phyloP scores from a whole-genome alignment of 305 asterid genomes.

The Plantago coronopus region DNA sequence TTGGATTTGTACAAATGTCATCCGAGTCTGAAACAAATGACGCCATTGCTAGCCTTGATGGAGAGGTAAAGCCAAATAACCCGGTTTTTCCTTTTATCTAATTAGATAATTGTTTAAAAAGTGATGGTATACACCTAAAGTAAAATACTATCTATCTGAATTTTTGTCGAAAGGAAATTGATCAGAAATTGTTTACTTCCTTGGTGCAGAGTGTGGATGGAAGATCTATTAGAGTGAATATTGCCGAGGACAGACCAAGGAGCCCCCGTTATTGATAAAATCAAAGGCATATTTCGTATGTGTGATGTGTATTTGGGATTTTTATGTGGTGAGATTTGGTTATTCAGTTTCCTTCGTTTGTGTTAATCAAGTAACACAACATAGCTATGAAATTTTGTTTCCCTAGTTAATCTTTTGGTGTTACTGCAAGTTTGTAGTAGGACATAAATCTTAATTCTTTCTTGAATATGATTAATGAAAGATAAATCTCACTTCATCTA shows the following conservation, averaged over 20 bases:
- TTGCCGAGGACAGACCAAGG: conserved; percentile 68
- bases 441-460: no score
- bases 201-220: conserved; percentile 74
- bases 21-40: conserved; percentile 71
- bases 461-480: no score
- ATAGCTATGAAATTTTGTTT: no score
- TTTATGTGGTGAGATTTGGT: conserved; percentile 4
- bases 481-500: no score
- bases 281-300: background rate
- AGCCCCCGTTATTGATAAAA: conserved; percentile 37
- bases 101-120: no score
- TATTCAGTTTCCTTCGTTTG: background rate
- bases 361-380: background rate
- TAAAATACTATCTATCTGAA: no score
- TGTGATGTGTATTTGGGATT: background rate
- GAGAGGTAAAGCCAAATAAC: conserved; percentile 46
- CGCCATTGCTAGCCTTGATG: conserved; percentile 83
- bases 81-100: background rate
- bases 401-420: no score
- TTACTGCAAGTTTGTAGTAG: no score
- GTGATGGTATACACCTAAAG: no score
- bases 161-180: background rate
- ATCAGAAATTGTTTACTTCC: background rate
- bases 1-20: conserved; percentile 84
- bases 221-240: conserved; percentile 66